Conservation (phyloP, 2,329 filamentous ascomycete species). For the Fusarium buharicum region DNA sequence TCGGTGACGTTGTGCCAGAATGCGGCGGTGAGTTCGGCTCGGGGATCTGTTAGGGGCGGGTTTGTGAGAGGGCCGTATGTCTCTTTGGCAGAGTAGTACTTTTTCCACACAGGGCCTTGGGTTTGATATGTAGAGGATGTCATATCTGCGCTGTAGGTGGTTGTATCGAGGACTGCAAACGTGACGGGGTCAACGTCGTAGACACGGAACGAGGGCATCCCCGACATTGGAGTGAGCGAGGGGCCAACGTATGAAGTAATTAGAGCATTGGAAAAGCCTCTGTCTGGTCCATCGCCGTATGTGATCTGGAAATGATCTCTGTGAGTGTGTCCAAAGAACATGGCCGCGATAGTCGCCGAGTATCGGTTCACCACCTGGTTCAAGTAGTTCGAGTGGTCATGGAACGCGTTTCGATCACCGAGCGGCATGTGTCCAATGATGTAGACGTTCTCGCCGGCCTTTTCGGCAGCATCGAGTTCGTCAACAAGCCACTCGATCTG, state of each 20-base stretch:
- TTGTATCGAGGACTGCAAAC: conserved; percentile 64
- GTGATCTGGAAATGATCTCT: conserved; percentile 66
- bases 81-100: conserved; percentile 67
- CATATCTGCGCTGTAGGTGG: conserved; percentile 66
- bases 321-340: conserved; percentile 69
- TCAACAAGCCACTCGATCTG: conserved; percentile 64
- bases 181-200: conserved; percentile 68
- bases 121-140: conserved; percentile 56
- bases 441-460: conserved; percentile 63
- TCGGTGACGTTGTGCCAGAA: conserved; percentile 70
- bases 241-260: conserved; percentile 65
- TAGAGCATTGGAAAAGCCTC: conserved; percentile 55
- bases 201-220: conserved; percentile 66
- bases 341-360: conserved; percentile 62
- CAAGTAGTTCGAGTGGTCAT: conserved; percentile 62
- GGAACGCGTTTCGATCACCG: conserved; percentile 62
- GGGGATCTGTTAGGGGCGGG: conserved; percentile 52
- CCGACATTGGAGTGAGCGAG: conserved; percentile 64
- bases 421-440: conserved; percentile 68
- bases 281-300: conserved; percentile 60
- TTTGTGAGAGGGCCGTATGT: conserved; percentile 60
- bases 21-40: conserved; percentile 61
- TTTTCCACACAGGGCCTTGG: conserved; percentile 61
- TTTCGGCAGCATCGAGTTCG: conserved; percentile 65
- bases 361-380: conserved; percentile 66